These are phyloP conservation scores for Diplosphaera chodatii DNA, from an alignment of 139 green algal species.

Conservation along the genomic window DNA sequence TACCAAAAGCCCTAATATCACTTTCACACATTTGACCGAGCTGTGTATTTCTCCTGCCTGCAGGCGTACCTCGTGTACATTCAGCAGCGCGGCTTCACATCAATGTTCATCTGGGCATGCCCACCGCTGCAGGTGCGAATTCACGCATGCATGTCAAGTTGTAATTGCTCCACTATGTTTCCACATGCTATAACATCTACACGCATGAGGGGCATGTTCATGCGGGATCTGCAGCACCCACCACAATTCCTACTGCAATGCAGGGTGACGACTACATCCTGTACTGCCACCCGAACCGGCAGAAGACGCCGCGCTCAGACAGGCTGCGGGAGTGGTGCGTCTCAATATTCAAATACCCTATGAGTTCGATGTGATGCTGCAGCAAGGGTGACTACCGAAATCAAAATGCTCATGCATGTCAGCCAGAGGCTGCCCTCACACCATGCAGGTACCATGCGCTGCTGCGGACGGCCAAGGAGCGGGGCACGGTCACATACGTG, in stretches of 20 bases:
- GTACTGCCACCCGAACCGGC: conserved; percentile 92
- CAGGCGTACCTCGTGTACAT: conserved; percentile 87
- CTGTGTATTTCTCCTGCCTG: too few relatives aligned
- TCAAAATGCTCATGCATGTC: conserved; percentile 41
- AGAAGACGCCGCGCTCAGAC: conserved; percentile 91
- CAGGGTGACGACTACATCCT: conserved; percentile 99
- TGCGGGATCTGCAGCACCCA: too few relatives aligned
- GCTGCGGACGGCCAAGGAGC: conserved; percentile 59
- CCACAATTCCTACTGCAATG: conserved; percentile 8
- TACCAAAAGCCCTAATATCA: too few relatives aligned
- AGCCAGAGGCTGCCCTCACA: too few relatives aligned
- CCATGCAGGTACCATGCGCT: conserved; percentile 95
- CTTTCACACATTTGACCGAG: too few relatives aligned
- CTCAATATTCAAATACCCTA: not conserved
- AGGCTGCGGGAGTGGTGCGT: conserved; percentile 35
- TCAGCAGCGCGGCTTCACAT: conserved; percentile 77
- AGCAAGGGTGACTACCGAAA: too few relatives aligned
- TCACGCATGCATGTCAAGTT: not conserved
- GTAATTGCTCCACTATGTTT: not conserved
- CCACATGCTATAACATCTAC: too few relatives aligned
- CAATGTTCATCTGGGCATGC: conserved; percentile 99
- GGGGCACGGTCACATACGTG: conserved; percentile 72
- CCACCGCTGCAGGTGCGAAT: conserved; percentile 75
- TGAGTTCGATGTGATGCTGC: not conserved
- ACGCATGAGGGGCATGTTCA: too few relatives aligned